Percentiles rank a stretch among this genome's conserved stretches.
Evolutionary conservation across 2,329 filamentous ascomycete species (phyloP).

Genomic region (Calonectria ilicicola): DNA sequence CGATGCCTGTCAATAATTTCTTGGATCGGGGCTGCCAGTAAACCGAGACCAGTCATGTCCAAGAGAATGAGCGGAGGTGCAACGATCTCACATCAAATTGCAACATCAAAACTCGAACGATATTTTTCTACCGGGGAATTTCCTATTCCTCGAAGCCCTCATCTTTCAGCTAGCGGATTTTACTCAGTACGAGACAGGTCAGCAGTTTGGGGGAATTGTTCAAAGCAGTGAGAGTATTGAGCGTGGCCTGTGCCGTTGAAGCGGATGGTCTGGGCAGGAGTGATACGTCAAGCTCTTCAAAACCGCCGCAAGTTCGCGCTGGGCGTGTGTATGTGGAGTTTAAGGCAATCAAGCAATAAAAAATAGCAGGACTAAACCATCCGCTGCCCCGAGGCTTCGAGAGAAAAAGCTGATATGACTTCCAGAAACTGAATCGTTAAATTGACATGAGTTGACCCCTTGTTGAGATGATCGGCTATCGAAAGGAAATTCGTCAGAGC

Average conservation of each 20-base stretch:
- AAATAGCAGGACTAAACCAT: neutral
- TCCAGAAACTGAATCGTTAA: slow-evolving; percentile 7
- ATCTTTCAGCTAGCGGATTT: neutral
- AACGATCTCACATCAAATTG: neutral
- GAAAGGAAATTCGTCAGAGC: neutral
- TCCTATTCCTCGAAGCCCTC: neutral
- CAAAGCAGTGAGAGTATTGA: neutral
- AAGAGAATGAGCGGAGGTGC: neutral
- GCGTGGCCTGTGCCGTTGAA: neutral
- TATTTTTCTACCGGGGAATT: too few relatives aligned
- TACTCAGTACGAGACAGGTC: neutral
- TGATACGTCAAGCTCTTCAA: neutral
- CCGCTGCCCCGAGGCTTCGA: slow-evolving; percentile 3
- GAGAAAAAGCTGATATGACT: neutral
- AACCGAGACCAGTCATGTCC: neutral
- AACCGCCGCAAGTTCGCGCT: slow-evolving; percentile 5
- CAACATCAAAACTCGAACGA: neutral
- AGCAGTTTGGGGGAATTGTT: neutral
- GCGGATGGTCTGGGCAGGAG: neutral
- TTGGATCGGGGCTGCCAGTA: too few relatives aligned
- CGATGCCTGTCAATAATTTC: too few relatives aligned
- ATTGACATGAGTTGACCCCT: neutral
- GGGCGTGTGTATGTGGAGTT: neutral
- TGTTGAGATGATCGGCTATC: slow-evolving; percentile 1
- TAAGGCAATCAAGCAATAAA: neutral